These are phyloP conservation scores for Talaromyces nanjingensis DNA, from an alignment of 495 filamentous ascomycete species.

Conservation along the genomic window DNA sequence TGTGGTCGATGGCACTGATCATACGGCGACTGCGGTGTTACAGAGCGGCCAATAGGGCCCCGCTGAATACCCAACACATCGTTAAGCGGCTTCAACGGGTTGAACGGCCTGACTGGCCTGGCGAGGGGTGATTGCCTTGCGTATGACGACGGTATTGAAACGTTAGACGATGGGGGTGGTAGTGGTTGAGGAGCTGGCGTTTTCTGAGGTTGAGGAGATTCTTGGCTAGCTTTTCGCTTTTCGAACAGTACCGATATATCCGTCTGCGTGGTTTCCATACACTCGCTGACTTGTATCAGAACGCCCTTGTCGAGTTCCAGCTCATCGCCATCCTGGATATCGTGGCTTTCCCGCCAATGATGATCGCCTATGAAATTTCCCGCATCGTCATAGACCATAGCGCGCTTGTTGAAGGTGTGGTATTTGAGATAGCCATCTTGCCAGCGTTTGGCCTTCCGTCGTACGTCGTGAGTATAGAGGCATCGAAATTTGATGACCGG, in stretches of 20 bases:
- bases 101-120: conserved; percentile 37
- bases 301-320: conserved; percentile 69
- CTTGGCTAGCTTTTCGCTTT: conserved; percentile 40
- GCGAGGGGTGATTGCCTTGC: conserved; percentile 22
- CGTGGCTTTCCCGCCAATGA: conserved; percentile 64
- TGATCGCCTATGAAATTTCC: conserved; percentile 79
- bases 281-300: conserved; percentile 73
- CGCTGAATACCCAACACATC: conserved; percentile 50
- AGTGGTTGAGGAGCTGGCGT: conserved; percentile 6
- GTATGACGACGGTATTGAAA: conserved; percentile 19
- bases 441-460: conserved; percentile 85
- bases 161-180: conserved; percentile 17
- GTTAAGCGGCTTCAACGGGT: conserved; percentile 48
- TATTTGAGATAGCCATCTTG: conserved; percentile 83
- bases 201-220: conserved; percentile 5
- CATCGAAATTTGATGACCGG: conserved; percentile 73
- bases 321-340: conserved; percentile 71
- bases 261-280: conserved; percentile 61
- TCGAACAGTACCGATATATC: conserved; percentile 68
- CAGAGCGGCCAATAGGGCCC: conserved; percentile 37
- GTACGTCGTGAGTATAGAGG: conserved; percentile 78
- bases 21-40: conserved; percentile 40
- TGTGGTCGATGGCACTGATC: conserved; percentile 27
- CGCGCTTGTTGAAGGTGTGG: conserved; percentile 84
- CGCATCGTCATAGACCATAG: conserved; percentile 82